These are phyloP conservation scores for Aspergillus sp. DNA, from an alignment of 2,329 filamentous ascomycete species.

Conservation along the genomic window DNA sequence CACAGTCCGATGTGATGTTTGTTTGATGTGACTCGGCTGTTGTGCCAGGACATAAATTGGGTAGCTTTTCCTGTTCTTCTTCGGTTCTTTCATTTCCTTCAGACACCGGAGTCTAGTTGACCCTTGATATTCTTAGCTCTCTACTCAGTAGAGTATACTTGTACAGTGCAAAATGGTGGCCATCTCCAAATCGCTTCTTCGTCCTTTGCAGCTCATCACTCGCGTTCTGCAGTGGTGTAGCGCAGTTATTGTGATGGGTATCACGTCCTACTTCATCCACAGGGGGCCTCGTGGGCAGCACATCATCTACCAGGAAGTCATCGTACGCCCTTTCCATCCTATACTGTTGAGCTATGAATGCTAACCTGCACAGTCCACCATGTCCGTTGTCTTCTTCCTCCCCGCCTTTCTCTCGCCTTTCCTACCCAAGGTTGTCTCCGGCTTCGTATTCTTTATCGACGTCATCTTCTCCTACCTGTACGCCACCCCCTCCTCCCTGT, in stretches of 20 bases:
- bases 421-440: constrained; percentile 28
- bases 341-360: neutral
- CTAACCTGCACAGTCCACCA: constrained; percentile 15
- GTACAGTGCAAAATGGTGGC: constrained; percentile 5
- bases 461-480: constrained; percentile 43
- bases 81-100: too few species aligned
- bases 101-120: too few species aligned
- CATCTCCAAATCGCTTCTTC: constrained; percentile 19
- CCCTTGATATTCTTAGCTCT: neutral
- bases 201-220: constrained; percentile 25
- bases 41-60: too few species aligned
- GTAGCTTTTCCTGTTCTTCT: too few species aligned
- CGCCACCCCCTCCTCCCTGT: constrained; percentile 2
- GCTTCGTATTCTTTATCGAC: constrained; percentile 35
- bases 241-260: constrained; percentile 37
- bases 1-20: too few species aligned
- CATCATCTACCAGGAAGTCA: constrained; percentile 34
- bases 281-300: constrained; percentile 25
- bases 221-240: constrained; percentile 32
- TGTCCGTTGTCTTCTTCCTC: constrained; percentile 38
- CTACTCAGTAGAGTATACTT: neutral
- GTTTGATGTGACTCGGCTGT: too few species aligned
- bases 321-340: constrained; percentile 22
- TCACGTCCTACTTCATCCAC: constrained; percentile 35
- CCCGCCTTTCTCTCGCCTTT: constrained; percentile 38